These are phyloP conservation scores for Pichia californica DNA, from an alignment of 805 yeast species.

Conservation along the genomic window DNA sequence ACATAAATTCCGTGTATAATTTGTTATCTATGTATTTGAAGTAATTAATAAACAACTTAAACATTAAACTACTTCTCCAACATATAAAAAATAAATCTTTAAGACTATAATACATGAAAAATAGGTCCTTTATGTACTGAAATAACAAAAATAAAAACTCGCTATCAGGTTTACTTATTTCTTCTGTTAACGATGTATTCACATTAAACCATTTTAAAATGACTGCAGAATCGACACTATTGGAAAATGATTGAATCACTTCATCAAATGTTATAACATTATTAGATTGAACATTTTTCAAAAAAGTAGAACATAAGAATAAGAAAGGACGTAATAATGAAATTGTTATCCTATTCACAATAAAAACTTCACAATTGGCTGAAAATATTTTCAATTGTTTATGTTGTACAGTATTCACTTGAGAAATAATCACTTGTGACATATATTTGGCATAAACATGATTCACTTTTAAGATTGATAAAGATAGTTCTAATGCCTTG, in stretches of 20 bases:
- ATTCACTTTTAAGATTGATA: slow-evolving; percentile 30
- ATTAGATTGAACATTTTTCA: slow-evolving; percentile 21
- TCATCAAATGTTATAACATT: slow-evolving; percentile 19
- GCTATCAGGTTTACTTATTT: slow-evolving; percentile 12
- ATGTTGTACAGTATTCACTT: slow-evolving; percentile 15
- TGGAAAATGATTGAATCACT: slow-evolving; percentile 19
- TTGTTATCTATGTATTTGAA: slow-evolving; percentile 19
- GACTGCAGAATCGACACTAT: slow-evolving; percentile 24
- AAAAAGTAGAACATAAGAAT: slow-evolving; percentile 30
- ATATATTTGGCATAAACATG: slow-evolving; percentile 28
- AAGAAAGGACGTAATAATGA: slow-evolving; percentile 28
- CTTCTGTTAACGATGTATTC: slow-evolving; percentile 11
- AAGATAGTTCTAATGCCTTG: slow-evolving; percentile 30
- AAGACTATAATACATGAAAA: slow-evolving; percentile 18
- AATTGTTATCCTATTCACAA: slow-evolving; percentile 25
- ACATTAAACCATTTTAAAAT: slow-evolving; percentile 30
- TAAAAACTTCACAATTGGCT: slow-evolving; percentile 26
- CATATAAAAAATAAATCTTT: slow-evolving; percentile 21
- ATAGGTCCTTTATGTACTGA: slow-evolving; percentile 26
- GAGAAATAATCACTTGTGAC: slow-evolving; percentile 17
- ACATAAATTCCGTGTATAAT: slow-evolving; percentile 17
- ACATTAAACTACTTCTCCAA: slow-evolving; percentile 25
- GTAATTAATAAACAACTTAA: slow-evolving; percentile 27
- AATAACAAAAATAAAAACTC: slow-evolving; percentile 24
- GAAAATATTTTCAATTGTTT: slow-evolving; percentile 20